These are phyloP conservation scores for Neonectria punicea DNA, from an alignment of 2,329 filamentous ascomycete genomes.

Conservation along the genomic window DNA sequence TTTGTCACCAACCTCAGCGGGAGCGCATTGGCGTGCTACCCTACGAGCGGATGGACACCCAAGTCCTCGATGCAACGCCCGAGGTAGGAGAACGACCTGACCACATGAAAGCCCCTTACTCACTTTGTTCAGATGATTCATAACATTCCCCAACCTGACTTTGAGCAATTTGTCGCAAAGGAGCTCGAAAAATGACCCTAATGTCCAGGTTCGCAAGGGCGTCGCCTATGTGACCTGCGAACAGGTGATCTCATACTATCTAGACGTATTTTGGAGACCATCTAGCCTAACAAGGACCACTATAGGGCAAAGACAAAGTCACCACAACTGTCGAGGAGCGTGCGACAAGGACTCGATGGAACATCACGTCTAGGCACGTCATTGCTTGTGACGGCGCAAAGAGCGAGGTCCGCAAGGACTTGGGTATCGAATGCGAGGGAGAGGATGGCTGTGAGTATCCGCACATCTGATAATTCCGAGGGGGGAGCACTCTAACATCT, in stretches of 20 bases:
- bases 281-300: neutral
- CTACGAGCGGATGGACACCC: conserved; percentile 19
- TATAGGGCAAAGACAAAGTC: conserved; percentile 32
- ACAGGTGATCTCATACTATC: conserved; percentile 39
- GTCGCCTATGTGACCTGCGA: conserved; percentile 48
- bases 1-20: conserved; percentile 20
- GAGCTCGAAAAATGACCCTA: conserved; percentile 31
- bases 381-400: conserved; percentile 52
- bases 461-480: neutral
- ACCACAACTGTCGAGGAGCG: conserved; percentile 46
- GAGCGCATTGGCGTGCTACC: conserved; percentile 20
- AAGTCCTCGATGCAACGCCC: conserved; percentile 12
- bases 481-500: conserved; percentile 7
- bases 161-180: conserved; percentile 46
- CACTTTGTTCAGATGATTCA: conserved; percentile 49
- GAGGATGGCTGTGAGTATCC: conserved; percentile 51
- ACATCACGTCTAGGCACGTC: conserved; percentile 46
- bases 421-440: conserved; percentile 52
- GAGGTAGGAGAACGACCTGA: conserved; percentile 2
- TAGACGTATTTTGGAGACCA: neutral
- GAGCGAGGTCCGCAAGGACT: conserved; percentile 44
- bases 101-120: neutral
- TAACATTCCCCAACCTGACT: conserved; percentile 54
- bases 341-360: conserved; percentile 30
- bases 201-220: conserved; percentile 46